A percentile compares a stretch with the other conserved stretches of the same genome.
Conservation (phyloP, 441 rosid genomes). For the Hypseocharis bilobata region DNA sequence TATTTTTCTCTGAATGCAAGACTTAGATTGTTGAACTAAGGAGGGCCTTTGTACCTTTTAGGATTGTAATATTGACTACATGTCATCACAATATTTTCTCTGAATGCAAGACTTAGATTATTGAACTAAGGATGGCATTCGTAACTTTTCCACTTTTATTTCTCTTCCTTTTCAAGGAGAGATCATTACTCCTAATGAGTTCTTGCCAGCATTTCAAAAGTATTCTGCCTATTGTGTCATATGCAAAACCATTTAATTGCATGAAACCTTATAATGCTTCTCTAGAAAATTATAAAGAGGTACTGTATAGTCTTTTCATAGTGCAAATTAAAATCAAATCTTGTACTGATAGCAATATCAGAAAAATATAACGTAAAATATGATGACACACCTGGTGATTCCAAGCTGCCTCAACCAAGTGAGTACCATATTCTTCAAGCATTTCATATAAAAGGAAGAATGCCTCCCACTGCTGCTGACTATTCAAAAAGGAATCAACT, state of each 20-base stretch:
- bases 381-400: conserved; percentile 60
- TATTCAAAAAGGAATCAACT: conserved; percentile 36
- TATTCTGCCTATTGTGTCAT: no score
- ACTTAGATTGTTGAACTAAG: not conserved
- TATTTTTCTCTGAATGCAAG: not conserved
- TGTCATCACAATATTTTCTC: not conserved
- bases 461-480: conserved; percentile 74
- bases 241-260: no score
- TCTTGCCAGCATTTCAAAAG: no score
- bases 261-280: conserved; percentile 1
- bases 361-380: conserved; percentile 1
- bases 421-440: conserved; percentile 91
- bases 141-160: not conserved
- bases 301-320: not conserved
- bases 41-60: not conserved
- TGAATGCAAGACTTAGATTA: not conserved
- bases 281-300: not conserved
- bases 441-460: conserved; percentile 78
- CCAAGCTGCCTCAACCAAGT: conserved; percentile 96
- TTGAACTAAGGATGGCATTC: not conserved
- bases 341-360: not conserved
- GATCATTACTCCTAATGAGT: not conserved
- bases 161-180: no score
- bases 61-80: no score
- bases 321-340: not conserved